Percentiles rank a stretch among this genome's conserved stretches.
Conservation (phyloP, 2,329 filamentous ascomycete species). For the Phaeophleospora eucalypticola region DNA sequence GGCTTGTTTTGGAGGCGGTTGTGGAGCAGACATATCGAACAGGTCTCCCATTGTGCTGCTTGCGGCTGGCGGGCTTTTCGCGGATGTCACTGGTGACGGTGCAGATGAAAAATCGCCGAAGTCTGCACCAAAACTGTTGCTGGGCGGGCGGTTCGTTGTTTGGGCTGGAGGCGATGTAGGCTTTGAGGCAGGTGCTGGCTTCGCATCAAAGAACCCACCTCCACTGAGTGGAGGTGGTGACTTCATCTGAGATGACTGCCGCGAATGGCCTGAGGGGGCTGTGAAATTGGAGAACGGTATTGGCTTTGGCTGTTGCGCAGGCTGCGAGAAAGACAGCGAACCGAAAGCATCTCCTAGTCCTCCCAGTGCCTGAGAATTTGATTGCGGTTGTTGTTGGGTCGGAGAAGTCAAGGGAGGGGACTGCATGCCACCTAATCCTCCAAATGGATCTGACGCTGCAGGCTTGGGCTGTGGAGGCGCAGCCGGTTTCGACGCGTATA, state of each 20-base stretch:
- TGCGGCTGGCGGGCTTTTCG: slow-evolving; percentile 41
- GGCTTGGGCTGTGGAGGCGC: slow-evolving; percentile 46
- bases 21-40: slow-evolving; percentile 62
- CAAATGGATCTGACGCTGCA: slow-evolving; percentile 53
- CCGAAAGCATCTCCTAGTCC: slow-evolving; percentile 80
- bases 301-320: slow-evolving; percentile 50
- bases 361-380: slow-evolving; percentile 38
- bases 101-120: slow-evolving; percentile 62
- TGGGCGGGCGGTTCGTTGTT: slow-evolving; percentile 42
- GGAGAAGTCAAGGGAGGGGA: slow-evolving; percentile 47
- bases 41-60: slow-evolving; percentile 67
- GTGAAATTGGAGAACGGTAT: slow-evolving; percentile 62
- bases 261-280: slow-evolving; percentile 50
- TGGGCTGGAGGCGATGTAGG: slow-evolving; percentile 27
- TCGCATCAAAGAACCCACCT: slow-evolving; percentile 78
- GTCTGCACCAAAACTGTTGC: slow-evolving; percentile 47
- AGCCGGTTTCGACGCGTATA: slow-evolving; percentile 85
- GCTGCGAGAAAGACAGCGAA: slow-evolving; percentile 56
- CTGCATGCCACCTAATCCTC: slow-evolving; percentile 66
- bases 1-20: slow-evolving; percentile 34
- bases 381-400: slow-evolving; percentile 26
- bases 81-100: slow-evolving; percentile 32
- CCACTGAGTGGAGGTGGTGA: slow-evolving; percentile 54
- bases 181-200: slow-evolving; percentile 44
- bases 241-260: slow-evolving; percentile 36